A percentile compares a stretch with the other conserved stretches of the same genome.
Evolutionary conservation across 2,329 filamentous ascomycete genomes (phyloP).

Genomic region (Beauveria sp.): DNA sequence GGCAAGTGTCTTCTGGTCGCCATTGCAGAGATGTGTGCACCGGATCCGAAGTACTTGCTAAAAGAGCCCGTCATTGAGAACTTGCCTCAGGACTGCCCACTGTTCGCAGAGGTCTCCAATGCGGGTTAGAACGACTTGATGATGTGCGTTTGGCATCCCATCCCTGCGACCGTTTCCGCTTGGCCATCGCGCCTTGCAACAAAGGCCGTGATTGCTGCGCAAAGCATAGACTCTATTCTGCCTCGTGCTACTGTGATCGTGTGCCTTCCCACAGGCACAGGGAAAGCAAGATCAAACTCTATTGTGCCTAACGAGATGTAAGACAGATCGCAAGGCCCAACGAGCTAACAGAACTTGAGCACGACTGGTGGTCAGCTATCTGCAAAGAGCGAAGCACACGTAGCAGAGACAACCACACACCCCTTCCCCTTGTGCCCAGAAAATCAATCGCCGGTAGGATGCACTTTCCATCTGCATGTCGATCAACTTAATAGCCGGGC

Average conservation of each 20-base stretch:
- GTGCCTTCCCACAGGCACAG: not conserved
- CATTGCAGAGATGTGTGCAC: not conserved
- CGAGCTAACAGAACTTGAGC: not conserved
- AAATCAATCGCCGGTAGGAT: no score
- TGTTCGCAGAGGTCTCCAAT: slow-evolving; percentile 1
- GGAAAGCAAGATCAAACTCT: not conserved
- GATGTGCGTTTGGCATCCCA: not conserved
- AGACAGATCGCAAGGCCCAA: not conserved
- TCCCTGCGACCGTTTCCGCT: not conserved
- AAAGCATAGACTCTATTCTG: not conserved
- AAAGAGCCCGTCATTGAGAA: not conserved
- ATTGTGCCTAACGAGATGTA: not conserved
- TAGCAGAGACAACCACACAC: no score
- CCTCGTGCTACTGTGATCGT: not conserved
- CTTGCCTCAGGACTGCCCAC: not conserved
- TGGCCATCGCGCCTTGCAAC: not conserved
- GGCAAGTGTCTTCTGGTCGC: no score
- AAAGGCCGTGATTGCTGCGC: not conserved
- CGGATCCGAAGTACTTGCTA: not conserved
- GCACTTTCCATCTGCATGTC: not conserved
- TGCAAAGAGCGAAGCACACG: not conserved
- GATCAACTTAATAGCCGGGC: not conserved
- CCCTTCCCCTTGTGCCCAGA: no score
- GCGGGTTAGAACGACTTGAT: not conserved
- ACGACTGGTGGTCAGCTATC: not conserved